These are phyloP conservation scores for Pyrenochaeta sp. DNA, from an alignment of 2,329 filamentous ascomycete genomes.

Conservation along the genomic window DNA sequence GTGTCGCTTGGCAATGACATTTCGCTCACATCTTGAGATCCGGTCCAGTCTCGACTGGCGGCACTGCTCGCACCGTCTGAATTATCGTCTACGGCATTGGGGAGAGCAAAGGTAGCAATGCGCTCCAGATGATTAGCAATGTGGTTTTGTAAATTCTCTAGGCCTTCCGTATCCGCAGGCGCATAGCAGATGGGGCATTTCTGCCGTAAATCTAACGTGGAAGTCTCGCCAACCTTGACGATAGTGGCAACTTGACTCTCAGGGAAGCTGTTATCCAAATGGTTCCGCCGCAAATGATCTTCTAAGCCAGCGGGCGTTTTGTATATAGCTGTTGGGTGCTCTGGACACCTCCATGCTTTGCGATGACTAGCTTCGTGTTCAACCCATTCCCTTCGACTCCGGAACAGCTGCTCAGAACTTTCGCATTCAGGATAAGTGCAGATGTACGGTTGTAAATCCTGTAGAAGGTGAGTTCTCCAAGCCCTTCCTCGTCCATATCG, in stretches of 20 bases:
- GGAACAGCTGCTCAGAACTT: slow-evolving; percentile 40
- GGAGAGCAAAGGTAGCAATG: slow-evolving; percentile 46
- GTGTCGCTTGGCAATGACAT: slow-evolving; percentile 27
- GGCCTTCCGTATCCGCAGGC: slow-evolving; percentile 29
- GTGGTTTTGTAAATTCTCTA: slow-evolving; percentile 42
- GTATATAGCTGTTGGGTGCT: slow-evolving; percentile 43
- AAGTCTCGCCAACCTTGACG: slow-evolving; percentile 44
- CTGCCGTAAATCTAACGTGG: slow-evolving; percentile 38
- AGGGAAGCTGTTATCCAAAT: slow-evolving; percentile 37
- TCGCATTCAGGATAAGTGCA: slow-evolving; percentile 48
- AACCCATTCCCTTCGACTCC: slow-evolving; percentile 48
- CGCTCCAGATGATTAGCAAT: slow-evolving; percentile 50
- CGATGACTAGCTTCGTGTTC: slow-evolving; percentile 50
- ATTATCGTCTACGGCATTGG: slow-evolving; percentile 38
- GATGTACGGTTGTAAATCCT: slow-evolving; percentile 49
- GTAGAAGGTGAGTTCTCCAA: slow-evolving; percentile 48
- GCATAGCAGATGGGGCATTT: slow-evolving; percentile 46
- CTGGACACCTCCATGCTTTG: slow-evolving; percentile 48
- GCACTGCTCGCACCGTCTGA: slow-evolving; percentile 41
- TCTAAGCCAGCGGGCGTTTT: slow-evolving; percentile 32
- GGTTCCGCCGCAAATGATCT: slow-evolving; percentile 40
- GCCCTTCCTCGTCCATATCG: slow-evolving; percentile 43
- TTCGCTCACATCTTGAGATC: slow-evolving; percentile 26
- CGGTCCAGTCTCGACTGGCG: slow-evolving; percentile 37
- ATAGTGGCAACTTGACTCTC: slow-evolving; percentile 40